Conservation (phyloP, 148 eudicot genomes). For the Diospyros lotus region DNA sequence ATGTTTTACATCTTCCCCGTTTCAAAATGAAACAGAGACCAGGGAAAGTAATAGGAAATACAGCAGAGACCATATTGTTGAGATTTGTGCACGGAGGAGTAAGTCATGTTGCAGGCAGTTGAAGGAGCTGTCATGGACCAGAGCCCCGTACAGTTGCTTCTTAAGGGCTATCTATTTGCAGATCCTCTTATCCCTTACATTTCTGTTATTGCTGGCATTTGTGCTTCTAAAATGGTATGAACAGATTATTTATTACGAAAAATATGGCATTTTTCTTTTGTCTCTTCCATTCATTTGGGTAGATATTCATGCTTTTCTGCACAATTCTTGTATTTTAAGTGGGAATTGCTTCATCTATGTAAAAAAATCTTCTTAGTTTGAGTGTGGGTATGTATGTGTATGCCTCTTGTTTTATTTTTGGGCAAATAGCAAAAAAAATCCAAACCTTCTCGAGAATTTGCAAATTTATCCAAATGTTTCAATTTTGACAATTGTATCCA, state of each 20-base stretch:
- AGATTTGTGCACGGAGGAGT: background rate
- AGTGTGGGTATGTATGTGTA: background rate
- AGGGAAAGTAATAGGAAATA: too few relatives aligned
- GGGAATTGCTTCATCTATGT: background rate
- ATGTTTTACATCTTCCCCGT: too few relatives aligned
- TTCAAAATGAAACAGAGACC: too few relatives aligned
- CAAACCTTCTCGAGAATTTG: too few relatives aligned
- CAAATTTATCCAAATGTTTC: too few relatives aligned
- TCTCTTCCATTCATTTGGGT: background rate
- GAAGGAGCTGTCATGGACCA: slow-evolving; percentile 48
- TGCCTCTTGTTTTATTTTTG: background rate
- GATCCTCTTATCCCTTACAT: slow-evolving; percentile 77
- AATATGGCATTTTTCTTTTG: background rate
- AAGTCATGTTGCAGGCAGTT: slow-evolving; percentile 30
- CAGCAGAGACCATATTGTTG: background rate
- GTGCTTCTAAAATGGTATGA: slow-evolving; percentile 80
- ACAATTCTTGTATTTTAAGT: background rate
- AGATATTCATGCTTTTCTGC: background rate
- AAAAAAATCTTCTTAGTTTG: background rate
- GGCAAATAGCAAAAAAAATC: too few relatives aligned
- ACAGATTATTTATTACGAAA: background rate
- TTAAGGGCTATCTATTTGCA: slow-evolving; percentile 55
- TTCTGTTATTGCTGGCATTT: slow-evolving; percentile 59
- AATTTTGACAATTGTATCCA: too few relatives aligned
- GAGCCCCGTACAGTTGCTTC: slow-evolving; percentile 52